Base-by-base conservation (phyloP, 176 grass and related monocot genomes). In the Leersia perrieri region DNA sequence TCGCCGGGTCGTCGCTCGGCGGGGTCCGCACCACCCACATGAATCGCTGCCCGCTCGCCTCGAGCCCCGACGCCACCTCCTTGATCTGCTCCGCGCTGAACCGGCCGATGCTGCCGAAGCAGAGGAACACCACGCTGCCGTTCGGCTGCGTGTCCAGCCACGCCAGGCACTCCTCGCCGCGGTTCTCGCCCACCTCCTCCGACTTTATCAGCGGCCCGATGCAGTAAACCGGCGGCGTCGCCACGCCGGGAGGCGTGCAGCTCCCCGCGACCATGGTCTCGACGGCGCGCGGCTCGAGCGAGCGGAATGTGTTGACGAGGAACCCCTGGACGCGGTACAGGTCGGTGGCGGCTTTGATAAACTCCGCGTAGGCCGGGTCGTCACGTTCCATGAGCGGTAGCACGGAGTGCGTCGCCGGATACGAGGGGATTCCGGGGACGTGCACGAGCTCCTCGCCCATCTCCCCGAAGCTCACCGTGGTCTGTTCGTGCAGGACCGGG, bases 171-270 rank as follows among this genome's bases (percentile, higher is more conserved):
- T 70, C 78, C 38, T 32, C 32, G 13, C 79, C 65, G 26, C 78
- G 29, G 9, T 49, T 41, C 38, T 33, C 67, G 33, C 72, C 60
- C 42, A 84, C 87, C 72, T 91, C 87, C 58, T 66, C 60, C 23
- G 89, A 85, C 72, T 89, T 85, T 60, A 95, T 90, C 13, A 92
- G 79, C 5, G 92, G 92, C 3, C 92, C 92, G 57, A 92, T 88
- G 79, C 87, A 85, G 63, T 88, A 30, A 12, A 90, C 25, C 1
- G 27, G 73, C 1, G 89, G 87, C 45, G 74, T 82, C 30, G 63
- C 2, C 2, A 60, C 16, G 16, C 87, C 87, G 1, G 86, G 23
- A 0, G 65, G 73, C 20, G 77, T 68, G 80, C 84, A 92, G 12
- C 20, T 66, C 0, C 92, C 84, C 10, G 62, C 18, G 5, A 4